These are phyloP conservation scores for Penicillium waksmanii DNA, from an alignment of 495 filamentous ascomycete species.

Conservation along the genomic window DNA sequence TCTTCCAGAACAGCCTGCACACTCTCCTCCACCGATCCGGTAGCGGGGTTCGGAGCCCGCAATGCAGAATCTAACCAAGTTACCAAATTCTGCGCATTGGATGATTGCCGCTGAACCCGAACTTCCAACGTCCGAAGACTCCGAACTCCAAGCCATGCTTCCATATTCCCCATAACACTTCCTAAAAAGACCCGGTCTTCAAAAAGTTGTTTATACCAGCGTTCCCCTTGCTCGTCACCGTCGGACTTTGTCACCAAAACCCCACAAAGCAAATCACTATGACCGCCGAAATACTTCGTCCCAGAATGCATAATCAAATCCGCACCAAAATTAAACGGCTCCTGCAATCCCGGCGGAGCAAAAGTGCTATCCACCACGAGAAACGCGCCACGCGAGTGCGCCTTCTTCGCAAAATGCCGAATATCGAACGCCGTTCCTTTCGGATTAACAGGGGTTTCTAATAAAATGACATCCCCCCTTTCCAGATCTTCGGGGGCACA, in stretches of 20 bases:
- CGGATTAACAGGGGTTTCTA: slow-evolving; percentile 93
- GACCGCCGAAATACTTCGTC: slow-evolving; percentile 95
- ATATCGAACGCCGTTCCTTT: slow-evolving; percentile 79
- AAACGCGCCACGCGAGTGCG: slow-evolving; percentile 70
- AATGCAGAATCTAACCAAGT: slow-evolving; percentile 65
- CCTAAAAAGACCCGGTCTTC: slow-evolving; percentile 76
- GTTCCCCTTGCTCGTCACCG: slow-evolving; percentile 61
- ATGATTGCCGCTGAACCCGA: slow-evolving; percentile 73
- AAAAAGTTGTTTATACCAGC: slow-evolving; percentile 59
- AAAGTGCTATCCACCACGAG: slow-evolving; percentile 92
- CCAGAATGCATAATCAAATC: slow-evolving; percentile 89
- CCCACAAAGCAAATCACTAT: slow-evolving; percentile 88
- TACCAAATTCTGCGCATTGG: slow-evolving; percentile 69
- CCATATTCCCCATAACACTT: slow-evolving; percentile 84
- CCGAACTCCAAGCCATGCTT: slow-evolving; percentile 88
- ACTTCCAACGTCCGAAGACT: slow-evolving; percentile 86
- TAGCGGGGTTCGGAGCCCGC: slow-evolving; percentile 28
- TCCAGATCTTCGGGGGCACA: slow-evolving; percentile 58
- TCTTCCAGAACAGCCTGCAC: slow-evolving; percentile 58
- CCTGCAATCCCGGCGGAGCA: slow-evolving; percentile 85
- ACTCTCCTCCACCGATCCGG: slow-evolving; percentile 41
- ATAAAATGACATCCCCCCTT: slow-evolving; percentile 81
- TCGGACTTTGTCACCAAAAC: slow-evolving; percentile 40
- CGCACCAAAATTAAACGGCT: slow-evolving; percentile 79
- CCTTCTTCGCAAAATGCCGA: slow-evolving; percentile 65